Conservation (phyloP, 1,284 basidiomycete species). For the Cystobasidium slooffiae region DNA sequence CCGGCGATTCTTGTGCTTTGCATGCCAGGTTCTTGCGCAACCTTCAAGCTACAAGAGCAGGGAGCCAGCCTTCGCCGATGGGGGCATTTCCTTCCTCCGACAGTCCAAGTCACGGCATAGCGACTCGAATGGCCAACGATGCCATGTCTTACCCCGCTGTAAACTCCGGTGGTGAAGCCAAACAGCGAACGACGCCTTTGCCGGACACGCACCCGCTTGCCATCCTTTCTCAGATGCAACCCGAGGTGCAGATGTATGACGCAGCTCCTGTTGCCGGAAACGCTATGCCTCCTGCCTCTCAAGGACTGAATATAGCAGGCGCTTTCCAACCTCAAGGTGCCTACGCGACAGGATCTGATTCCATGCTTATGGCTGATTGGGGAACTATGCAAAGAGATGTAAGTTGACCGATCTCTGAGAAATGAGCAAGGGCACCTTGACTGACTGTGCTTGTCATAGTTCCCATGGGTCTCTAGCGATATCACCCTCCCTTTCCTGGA, state of each 20-base stretch:
- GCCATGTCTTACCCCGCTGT: slow-evolving; percentile 6
- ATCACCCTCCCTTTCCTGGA: slow-evolving; percentile 27
- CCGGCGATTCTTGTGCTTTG: slow-evolving; percentile 36
- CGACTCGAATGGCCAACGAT: slow-evolving; percentile 25
- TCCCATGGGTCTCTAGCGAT: slow-evolving; percentile 39
- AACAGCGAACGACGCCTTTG: background rate
- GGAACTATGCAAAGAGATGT: slow-evolving; percentile 42
- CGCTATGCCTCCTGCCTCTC: background rate
- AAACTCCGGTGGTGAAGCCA: background rate
- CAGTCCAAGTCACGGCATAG: slow-evolving; percentile 18
- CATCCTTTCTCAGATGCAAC: slow-evolving; percentile 24
- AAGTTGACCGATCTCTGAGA: background rate
- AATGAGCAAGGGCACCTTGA: background rate
- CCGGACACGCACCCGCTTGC: slow-evolving; percentile 19
- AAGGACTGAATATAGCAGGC: background rate
- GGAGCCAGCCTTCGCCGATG: background rate
- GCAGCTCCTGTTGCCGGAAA: background rate
- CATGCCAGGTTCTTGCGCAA: slow-evolving; percentile 41
- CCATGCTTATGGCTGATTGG: slow-evolving; percentile 40
- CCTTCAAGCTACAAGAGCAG: slow-evolving; percentile 21
- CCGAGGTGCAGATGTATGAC: background rate
- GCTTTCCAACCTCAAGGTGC: background rate
- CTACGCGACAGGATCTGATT: slow-evolving; percentile 1
- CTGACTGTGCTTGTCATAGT: slow-evolving; percentile 11
- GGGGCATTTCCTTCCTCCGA: background rate